These are phyloP conservation scores for Colletotrichum orbiculare DNA, from an alignment of 2,329 filamentous ascomycete genomes.

Conservation along the genomic window DNA sequence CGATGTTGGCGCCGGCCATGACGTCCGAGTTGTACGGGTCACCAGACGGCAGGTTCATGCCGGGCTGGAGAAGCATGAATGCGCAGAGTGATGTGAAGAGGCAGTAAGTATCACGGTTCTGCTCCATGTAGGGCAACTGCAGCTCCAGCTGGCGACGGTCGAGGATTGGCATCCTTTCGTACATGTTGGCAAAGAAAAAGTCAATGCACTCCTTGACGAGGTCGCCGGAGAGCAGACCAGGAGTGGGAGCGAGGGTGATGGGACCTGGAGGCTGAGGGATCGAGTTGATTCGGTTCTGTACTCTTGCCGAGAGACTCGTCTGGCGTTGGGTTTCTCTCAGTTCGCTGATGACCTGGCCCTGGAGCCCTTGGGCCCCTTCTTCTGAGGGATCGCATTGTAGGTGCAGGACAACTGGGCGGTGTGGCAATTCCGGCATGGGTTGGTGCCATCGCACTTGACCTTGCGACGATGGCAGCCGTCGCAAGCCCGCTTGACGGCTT, in stretches of 20 bases:
- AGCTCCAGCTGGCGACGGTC: slow-evolving; percentile 68
- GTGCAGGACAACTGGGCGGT: slow-evolving; percentile 76
- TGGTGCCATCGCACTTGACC: slow-evolving; percentile 78
- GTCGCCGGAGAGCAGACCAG: slow-evolving; percentile 69
- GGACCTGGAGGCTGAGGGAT: slow-evolving; percentile 60
- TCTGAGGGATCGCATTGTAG: slow-evolving; percentile 80
- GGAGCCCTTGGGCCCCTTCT: slow-evolving; percentile 81
- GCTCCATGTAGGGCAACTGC: slow-evolving; percentile 69
- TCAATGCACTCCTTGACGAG: slow-evolving; percentile 74
- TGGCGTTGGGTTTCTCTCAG: slow-evolving; percentile 76
- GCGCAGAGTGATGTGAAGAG: slow-evolving; percentile 72
- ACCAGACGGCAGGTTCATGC: slow-evolving; percentile 68
- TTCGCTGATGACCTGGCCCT: slow-evolving; percentile 80
- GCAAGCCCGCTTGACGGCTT: slow-evolving; percentile 72
- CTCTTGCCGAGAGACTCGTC: slow-evolving; percentile 70
- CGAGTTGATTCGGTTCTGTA: slow-evolving; percentile 70
- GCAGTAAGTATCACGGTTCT: slow-evolving; percentile 72
- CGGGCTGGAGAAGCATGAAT: slow-evolving; percentile 76
- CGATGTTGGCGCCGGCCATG: slow-evolving; percentile 68
- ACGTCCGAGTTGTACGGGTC: slow-evolving; percentile 68
- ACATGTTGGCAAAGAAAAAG: slow-evolving; percentile 77
- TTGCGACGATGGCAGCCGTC: slow-evolving; percentile 81
- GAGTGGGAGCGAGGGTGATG: slow-evolving; percentile 63
- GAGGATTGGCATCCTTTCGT: slow-evolving; percentile 71
- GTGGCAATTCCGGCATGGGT: slow-evolving; percentile 77